Base-by-base conservation (phyloP, 768 basidiomycete species). In the Lentinula edodes region DNA sequence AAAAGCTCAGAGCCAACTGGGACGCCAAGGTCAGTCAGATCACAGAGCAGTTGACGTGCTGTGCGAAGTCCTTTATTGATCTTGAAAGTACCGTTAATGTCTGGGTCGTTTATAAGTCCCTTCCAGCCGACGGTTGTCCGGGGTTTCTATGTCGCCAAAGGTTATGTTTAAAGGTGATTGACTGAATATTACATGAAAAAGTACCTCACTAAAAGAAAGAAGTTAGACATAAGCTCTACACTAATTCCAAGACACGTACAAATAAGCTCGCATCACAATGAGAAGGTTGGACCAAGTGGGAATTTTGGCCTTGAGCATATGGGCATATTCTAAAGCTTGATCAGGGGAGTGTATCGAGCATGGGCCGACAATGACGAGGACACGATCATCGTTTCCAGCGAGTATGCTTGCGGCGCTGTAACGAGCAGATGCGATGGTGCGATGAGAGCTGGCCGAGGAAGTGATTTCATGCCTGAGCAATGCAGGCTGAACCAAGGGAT, bases 41-140 rank as follows among this genome's bases (percentile, higher is more conserved):
- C 93, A 66, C 91, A 90, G 51, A 98, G 88, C 36, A 99, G 83
- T 68, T 95, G 86, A 45, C 97, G 84, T 0, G 91, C 93, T 58
- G 88, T 83, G 43, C 90, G 88, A 38, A 98, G 85, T 50, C 96
- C 96, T 76, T 96, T 96, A 86, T 98, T 99, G 73, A 99, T 99
- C 66, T 83, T 81, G 87, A 93, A 98, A 58, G 92, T 89, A 58
- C 92, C 93, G 70, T 98, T 91, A 70, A 98, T 91, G 70, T 95
- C 90, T 2, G 95, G 95, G 75, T 98, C 96, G 72, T 93, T 93
- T 71, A 90, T 91, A 20, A 59, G 56, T 38, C 96, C 97, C 77
- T 99, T 98, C 92, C 92, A 98, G 67, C 95, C 95, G 52, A 98
- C 95, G 2, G 95, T 98, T 34, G 96, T 98, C 61, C 96, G 84